phyloP scores from a whole-genome alignment of 257 asterid genomes.

The Nicotiana knightiana region DNA sequence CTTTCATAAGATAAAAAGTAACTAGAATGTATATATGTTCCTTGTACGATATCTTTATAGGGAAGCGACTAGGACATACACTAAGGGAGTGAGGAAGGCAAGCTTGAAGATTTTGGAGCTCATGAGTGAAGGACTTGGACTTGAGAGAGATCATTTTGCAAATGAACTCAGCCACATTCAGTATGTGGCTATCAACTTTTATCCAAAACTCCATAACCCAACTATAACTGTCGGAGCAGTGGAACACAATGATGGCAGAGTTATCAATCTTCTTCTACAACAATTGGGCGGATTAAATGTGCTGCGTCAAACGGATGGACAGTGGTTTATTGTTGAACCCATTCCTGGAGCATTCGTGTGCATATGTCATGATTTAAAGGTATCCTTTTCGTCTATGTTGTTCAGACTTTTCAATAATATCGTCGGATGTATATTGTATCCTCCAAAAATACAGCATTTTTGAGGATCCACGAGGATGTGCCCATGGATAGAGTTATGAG shows the following conservation, averaged over 20 bases:
- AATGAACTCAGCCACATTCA: background rate
- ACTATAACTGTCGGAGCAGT: background rate
- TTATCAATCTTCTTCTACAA: background rate
- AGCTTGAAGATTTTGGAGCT: background rate
- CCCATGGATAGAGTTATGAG: too few species aligned
- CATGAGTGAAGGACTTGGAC: constrained; percentile 9
- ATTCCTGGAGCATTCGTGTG: background rate
- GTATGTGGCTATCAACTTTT: background rate
- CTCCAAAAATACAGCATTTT: too few species aligned
- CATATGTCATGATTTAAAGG: background rate
- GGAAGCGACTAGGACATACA: background rate
- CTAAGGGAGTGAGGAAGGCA: background rate
- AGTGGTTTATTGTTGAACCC: constrained; percentile 11
- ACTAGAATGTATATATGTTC: too few species aligned
- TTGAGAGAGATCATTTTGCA: background rate
- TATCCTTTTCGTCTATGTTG: background rate
- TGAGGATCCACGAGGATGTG: too few species aligned
- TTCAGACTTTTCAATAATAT: too few species aligned
- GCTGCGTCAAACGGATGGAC: constrained; percentile 1
- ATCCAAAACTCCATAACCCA: constrained; percentile 10
- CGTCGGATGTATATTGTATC: too few species aligned
- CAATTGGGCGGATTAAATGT: background rate
- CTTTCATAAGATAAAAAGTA: too few species aligned
- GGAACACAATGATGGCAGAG: background rate
- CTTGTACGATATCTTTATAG: background rate